phyloP scores from a whole-genome alignment of 306 rosid species.

The Senna siamea region DNA sequence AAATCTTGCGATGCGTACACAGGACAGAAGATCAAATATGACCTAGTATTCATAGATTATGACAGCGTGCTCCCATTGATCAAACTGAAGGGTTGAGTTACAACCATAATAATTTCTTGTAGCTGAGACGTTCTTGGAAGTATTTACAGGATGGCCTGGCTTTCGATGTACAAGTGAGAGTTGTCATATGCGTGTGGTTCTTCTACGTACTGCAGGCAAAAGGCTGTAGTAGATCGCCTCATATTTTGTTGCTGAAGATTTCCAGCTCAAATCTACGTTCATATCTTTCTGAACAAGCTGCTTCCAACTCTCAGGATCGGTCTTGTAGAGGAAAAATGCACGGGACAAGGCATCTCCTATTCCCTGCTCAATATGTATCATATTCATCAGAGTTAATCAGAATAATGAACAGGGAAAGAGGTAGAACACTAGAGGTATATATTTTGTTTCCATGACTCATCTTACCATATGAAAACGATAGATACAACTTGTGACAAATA shows the following conservation, averaged over 20 bases:
- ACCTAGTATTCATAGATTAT: no score
- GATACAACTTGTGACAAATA: no score
- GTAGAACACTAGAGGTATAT: no score
- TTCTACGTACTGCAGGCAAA: slow-evolving; percentile 60
- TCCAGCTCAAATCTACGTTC: slow-evolving; percentile 92
- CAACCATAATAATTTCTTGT: no score
- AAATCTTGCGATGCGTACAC: no score
- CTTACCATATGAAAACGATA: no score
- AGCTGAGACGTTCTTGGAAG: no score
- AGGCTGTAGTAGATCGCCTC: slow-evolving; percentile 75
- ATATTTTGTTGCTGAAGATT: slow-evolving; percentile 71
- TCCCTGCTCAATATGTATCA: slow-evolving; percentile 52
- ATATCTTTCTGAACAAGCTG: slow-evolving; percentile 83
- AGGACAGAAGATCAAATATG: no score
- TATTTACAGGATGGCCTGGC: slow-evolving; percentile 13
- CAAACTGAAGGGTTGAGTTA: no score
- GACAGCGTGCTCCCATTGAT: no score
- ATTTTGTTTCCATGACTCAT: no score
- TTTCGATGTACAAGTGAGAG: neutral
- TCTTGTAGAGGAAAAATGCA: slow-evolving; percentile 55
- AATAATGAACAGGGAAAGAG: no score
- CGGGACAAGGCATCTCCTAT: slow-evolving; percentile 66
- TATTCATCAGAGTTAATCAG: slow-evolving; percentile 20
- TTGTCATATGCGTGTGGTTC: slow-evolving; percentile 4
- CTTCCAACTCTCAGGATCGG: slow-evolving; percentile 64